A percentile compares a stretch with the other conserved stretches of the same genome.
Conservation (phyloP, 2,329 filamentous ascomycete species). For the Ceratocystiopsis minuta region DNA sequence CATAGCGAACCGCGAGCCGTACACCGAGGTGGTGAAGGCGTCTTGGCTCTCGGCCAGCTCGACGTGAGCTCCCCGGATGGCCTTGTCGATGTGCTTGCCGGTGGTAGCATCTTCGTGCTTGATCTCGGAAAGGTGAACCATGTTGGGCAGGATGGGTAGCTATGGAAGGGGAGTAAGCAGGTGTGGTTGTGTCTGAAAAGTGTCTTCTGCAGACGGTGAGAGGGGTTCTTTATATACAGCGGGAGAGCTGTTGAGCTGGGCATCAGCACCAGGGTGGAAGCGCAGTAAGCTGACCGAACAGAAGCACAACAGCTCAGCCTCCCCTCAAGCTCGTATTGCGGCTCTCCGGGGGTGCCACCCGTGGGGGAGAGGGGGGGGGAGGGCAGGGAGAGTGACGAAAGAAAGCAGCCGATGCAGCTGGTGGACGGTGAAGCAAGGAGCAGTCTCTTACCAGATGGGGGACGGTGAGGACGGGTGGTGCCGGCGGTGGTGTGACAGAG, state of each 20-base stretch:
- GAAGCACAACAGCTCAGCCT: no score
- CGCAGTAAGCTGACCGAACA: background rate
- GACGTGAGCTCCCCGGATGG: conserved; percentile 25
- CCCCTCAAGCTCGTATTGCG: no score
- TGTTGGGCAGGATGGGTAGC: conserved; percentile 13
- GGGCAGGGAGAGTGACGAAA: no score
- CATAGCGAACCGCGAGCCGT: conserved; percentile 69
- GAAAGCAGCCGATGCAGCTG: no score
- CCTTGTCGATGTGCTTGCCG: conserved; percentile 15
- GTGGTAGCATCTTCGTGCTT: conserved; percentile 14
- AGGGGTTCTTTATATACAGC: background rate
- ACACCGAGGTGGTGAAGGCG: conserved; percentile 61
- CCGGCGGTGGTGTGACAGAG: no score
- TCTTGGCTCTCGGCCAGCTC: conserved; percentile 33
- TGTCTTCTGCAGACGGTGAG: background rate
- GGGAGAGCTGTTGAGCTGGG: background rate
- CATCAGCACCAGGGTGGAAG: background rate
- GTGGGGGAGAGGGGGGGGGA: no score
- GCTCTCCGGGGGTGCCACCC: no score
- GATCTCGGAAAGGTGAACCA: conserved; percentile 34
- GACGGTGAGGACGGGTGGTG: no score
- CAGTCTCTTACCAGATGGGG: no score
- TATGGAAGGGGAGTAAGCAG: no score
- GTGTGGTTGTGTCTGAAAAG: background rate
- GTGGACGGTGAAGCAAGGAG: no score